Evolutionary conservation across 768 basidiomycete species (phyloP), one percentile per base, ranked within the genome.

Genomic region (Amyloporia xantha): DNA sequence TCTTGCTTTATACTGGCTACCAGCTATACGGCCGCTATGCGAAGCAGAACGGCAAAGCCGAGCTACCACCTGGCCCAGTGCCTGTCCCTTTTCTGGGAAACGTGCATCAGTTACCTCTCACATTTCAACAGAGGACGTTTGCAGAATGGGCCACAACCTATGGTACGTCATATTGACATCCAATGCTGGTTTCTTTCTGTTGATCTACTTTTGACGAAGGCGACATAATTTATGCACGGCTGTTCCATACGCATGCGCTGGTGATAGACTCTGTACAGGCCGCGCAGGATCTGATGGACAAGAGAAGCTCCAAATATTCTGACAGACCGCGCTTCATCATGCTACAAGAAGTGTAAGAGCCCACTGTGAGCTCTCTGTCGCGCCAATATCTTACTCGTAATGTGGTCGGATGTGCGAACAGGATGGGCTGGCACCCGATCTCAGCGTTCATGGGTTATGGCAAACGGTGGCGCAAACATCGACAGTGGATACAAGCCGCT

Each of bases 251-350:
- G 13, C 49, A 55, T 7, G 44, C 54, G 21, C 25, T 63, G 15
- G 50, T 64, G n/a, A 21, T 65, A 28, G 62, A 57, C 46, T 58
- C 56, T 5, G 41, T 47, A 3, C 40, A 59, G 30, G 54, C 48
- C n/a, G 61, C 62, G 1, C 15, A 37, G 6, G 66, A 62, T 37
- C 55, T 72, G 1, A 54, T 73, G 17, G 66, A 73, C 19, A 64
- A 66, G 44, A 66, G 69, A 19, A 63, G 66, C 24, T 55, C 50
- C 9, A 53, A 60, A 44, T 73, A 72, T 47, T 71, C 71, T 10
- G 71, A 67, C 50, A 55, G 72, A 17, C 71, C 70, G 2, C 56
- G 59, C 7, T 57, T 68, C 21, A 62, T 53, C 26, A 55, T 56
- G 15, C 49, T 54, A 41, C 42, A 51, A 25, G 49, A 54, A 21